Percentiles rank a stretch among this genome's conserved stretches.
Evolutionary conservation across 495 filamentous ascomycete genomes (phyloP).

Genomic region (Daldinia childiae): DNA sequence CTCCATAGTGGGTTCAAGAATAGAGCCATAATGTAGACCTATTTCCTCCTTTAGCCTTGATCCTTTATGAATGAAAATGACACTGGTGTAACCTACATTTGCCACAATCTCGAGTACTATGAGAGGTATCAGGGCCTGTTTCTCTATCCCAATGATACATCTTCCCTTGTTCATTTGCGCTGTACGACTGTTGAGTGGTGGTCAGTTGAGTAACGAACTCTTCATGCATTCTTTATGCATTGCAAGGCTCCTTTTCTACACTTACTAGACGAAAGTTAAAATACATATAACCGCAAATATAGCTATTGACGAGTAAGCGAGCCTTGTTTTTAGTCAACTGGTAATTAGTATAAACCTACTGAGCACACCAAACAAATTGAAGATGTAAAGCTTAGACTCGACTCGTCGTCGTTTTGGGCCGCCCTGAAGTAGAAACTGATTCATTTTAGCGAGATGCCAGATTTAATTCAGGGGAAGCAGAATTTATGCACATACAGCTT

Average conservation of each 20-base stretch:
- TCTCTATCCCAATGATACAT: constrained; percentile 64
- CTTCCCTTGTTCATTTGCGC: constrained; percentile 55
- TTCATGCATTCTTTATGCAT: not conserved
- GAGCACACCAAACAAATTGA: constrained; percentile 64
- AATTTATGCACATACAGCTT: constrained; percentile 52
- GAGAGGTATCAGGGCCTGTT: constrained; percentile 59
- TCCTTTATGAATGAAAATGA: not conserved
- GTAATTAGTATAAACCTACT: constrained; percentile 41
- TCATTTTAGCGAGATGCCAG: constrained; percentile 3
- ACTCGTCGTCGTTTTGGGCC: constrained; percentile 55
- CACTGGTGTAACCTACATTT: constrained; percentile 49
- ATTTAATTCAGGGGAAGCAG: not conserved
- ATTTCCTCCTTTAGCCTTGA: constrained; percentile 14
- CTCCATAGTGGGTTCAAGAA: constrained; percentile 60
- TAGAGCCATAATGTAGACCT: constrained; percentile 63
- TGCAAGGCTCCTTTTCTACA: not conserved
- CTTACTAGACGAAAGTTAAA: constrained; percentile 63
- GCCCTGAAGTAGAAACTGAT: constrained; percentile 59
- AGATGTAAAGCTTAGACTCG: constrained; percentile 60
- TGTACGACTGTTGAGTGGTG: constrained; percentile 51
- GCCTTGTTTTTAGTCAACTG: not conserved
- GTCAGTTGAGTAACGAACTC: not conserved
- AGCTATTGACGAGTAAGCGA: constrained; percentile 45
- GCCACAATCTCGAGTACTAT: constrained; percentile 60
- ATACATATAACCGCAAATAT: constrained; percentile 57